A percentile compares a stretch with the other conserved stretches of the same genome.
Conservation (phyloP, 371 early-diverging fungal species). For the Mucor saturninus region DNA sequence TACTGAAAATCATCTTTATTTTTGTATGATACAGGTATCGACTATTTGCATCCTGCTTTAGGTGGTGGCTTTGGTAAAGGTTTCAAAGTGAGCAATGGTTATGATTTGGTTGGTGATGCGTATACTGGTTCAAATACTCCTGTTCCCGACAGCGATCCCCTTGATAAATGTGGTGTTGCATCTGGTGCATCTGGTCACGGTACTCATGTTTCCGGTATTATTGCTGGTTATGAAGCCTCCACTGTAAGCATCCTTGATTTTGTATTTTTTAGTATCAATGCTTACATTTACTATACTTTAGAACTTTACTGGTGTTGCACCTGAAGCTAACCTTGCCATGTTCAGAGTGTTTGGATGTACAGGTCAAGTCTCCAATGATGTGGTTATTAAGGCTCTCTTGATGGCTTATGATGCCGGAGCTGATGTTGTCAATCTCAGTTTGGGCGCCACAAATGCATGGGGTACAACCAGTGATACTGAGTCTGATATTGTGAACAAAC, state of each 20-base stretch:
- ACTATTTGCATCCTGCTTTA: slow-evolving; percentile 73
- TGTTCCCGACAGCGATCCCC: slow-evolving; percentile 39
- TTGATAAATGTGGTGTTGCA: slow-evolving; percentile 46
- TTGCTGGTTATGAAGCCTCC: slow-evolving; percentile 58
- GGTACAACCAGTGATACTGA: slow-evolving; percentile 40
- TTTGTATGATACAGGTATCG: slow-evolving; percentile 44
- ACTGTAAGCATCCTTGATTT: slow-evolving; percentile 30
- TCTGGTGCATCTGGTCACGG: slow-evolving; percentile 57
- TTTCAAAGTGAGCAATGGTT: slow-evolving; percentile 62
- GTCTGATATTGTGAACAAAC: slow-evolving; percentile 29
- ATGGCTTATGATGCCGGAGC: slow-evolving; percentile 60
- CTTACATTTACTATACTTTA: slow-evolving; percentile 2
- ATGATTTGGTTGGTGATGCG: slow-evolving; percentile 65
- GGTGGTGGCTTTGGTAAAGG: slow-evolving; percentile 71
- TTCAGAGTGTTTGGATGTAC: slow-evolving; percentile 73
- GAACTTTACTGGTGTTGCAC: slow-evolving; percentile 68
- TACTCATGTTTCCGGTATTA: slow-evolving; percentile 72
- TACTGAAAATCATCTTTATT: neutral
- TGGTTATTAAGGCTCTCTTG: slow-evolving; percentile 66
- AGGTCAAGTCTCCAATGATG: slow-evolving; percentile 57
- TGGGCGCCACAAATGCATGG: slow-evolving; percentile 68
- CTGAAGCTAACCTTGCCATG: slow-evolving; percentile 60
- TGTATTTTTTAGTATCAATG: slow-evolving; percentile 1
- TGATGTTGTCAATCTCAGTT: slow-evolving; percentile 69
- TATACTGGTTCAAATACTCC: slow-evolving; percentile 43